Percentiles rank a stretch among this genome's conserved stretches.
Conservation (phyloP, 169 alveolate species). For the Cryptosporidium sp. region DNA sequence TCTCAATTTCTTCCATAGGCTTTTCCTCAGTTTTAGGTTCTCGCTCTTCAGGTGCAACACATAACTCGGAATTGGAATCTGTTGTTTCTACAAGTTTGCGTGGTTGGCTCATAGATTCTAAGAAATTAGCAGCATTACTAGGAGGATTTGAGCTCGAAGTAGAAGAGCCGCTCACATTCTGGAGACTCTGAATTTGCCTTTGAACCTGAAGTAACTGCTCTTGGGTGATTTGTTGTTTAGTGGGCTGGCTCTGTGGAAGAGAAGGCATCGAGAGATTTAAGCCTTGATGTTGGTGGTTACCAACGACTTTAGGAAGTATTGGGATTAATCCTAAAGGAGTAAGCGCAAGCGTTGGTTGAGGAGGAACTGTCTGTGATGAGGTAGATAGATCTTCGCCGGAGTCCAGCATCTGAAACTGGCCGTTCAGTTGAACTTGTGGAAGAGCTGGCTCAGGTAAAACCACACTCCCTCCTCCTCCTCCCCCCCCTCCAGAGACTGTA, state of each 20-base stretch:
- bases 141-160: background rate
- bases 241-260: slow-evolving; percentile 1
- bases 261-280: background rate
- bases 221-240: slow-evolving; percentile 16
- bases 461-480: background rate
- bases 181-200: slow-evolving; percentile 28
- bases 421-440: background rate
- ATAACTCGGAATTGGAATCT: background rate
- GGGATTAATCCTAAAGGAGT: slow-evolving; percentile 69
- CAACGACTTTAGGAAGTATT: slow-evolving; percentile 14
- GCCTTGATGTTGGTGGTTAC: background rate
- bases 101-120: background rate
- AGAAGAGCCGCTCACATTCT: background rate
- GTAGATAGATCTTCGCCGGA: background rate
- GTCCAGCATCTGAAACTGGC: background rate
- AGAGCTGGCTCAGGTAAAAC: background rate
- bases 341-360: slow-evolving; percentile 25
- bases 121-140: background rate
- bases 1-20: background rate
- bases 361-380: background rate
- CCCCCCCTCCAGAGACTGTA: background rate
- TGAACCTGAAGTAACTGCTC: slow-evolving; percentile 40
- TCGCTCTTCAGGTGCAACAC: background rate
- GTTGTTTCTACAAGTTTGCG: background rate
- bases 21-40: background rate